Base-by-base conservation (phyloP, 805 yeast species). In the Myxozyma udenii region DNA sequence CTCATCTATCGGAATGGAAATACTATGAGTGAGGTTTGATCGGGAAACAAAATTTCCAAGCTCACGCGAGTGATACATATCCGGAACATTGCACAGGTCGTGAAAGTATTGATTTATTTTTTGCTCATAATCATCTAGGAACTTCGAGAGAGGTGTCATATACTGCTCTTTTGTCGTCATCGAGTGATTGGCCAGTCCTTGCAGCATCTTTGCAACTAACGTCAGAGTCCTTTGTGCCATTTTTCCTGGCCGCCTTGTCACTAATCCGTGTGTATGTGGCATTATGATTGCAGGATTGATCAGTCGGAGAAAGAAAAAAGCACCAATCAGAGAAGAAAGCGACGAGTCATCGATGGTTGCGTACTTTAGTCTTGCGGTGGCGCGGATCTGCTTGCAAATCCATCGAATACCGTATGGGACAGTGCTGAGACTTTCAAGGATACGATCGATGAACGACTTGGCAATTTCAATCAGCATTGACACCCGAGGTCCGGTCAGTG, bases 241-340 rank as follows among this genome's bases (percentile, higher is more conserved):
- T 48, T 71, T 70, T 2, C 78, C 62, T 1, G 71, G 72, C 21
- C 56, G 51, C 39, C 52, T 61, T 41, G 68, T 71, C 9, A 71
- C 65, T 21, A 73, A 62, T 64, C 64, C 65, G 57, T 69, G 75
- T 4, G 83, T 74, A 51, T 87, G 95, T 0, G 97, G 97, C 30
- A 88, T 81, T 12, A 90, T 90, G 61, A 90, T 82, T 0, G 95
- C 95, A 11, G 98, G 97, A 65, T 95, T 85, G 54, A 85, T 76
- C 56, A 84, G 80, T 50, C 95, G 71, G 60, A 91, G 72, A 63
- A 91, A 90, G 48, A 91, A 73, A 65, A 86, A 91, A 0, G 95
- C 89, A 0, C 96, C 95, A 24, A 88, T 83, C 77, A 71, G 59
- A 1, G 71, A 64, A 36, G 67, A 63, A 28, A 67, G 65, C 3